Evolutionary conservation across 2,329 filamentous ascomycete species (phyloP).

Genomic region (Mollisia scopiformis): DNA sequence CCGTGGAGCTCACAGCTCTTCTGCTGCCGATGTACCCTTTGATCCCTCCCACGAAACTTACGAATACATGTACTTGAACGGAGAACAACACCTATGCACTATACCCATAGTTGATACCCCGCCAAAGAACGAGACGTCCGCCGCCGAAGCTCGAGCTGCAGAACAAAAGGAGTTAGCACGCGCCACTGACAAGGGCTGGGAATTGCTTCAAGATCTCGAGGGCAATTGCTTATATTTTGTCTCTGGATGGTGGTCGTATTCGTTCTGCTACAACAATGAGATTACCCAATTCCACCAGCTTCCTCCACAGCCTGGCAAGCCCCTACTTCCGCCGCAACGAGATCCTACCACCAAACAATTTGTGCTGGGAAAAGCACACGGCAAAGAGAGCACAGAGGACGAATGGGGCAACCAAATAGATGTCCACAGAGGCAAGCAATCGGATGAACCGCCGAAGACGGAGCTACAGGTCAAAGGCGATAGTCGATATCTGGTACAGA

Average conservation of each 20-base stretch:
- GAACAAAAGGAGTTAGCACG: slow-evolving; percentile 68
- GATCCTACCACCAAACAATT: slow-evolving; percentile 66
- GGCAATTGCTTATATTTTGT: slow-evolving; percentile 72
- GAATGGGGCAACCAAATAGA: slow-evolving; percentile 37
- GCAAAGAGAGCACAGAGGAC: slow-evolving; percentile 37
- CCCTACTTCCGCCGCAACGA: slow-evolving; percentile 66
- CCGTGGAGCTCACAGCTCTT: slow-evolving; percentile 9
- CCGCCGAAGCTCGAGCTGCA: slow-evolving; percentile 55
- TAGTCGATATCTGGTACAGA: slow-evolving; percentile 70
- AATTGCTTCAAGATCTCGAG: slow-evolving; percentile 68
- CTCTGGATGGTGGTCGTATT: slow-evolving; percentile 77
- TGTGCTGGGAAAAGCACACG: slow-evolving; percentile 60
- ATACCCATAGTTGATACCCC: slow-evolving; percentile 59
- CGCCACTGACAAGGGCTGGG: slow-evolving; percentile 68
- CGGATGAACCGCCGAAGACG: slow-evolving; percentile 35
- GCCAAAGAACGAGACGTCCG: slow-evolving; percentile 50
- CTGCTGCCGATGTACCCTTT: slow-evolving; percentile 14
- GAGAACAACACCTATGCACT: slow-evolving; percentile 64
- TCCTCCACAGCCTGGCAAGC: slow-evolving; percentile 61
- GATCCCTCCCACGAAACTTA: slow-evolving; percentile 43
- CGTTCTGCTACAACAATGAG: slow-evolving; percentile 72
- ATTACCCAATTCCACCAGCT: slow-evolving; percentile 75
- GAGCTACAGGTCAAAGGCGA: slow-evolving; percentile 68
- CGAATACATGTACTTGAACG: slow-evolving; percentile 62
- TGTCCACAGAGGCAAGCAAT: slow-evolving; percentile 26